Percentiles rank a stretch among this genome's conserved stretches.
These are phyloP conservation scores for Daldinia eschscholtzii DNA, from an alignment of 2,329 filamentous ascomycete species.

Conservation along the genomic window DNA sequence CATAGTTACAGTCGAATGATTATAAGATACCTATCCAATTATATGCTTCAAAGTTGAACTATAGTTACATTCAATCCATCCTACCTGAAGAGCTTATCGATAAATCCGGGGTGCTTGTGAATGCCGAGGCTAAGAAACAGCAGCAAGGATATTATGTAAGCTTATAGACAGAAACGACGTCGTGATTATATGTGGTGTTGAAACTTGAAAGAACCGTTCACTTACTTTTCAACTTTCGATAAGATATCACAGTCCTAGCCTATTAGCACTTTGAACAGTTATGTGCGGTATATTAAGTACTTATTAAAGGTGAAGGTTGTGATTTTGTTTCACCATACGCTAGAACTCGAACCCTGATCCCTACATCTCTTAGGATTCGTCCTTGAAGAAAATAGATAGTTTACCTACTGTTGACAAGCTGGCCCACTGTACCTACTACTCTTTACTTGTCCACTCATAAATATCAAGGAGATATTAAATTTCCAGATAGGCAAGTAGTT, in stretches of 20 bases:
- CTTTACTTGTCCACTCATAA: background rate
- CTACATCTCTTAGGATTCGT: background rate
- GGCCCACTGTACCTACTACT: background rate
- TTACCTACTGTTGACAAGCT: background rate
- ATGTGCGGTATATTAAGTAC: background rate
- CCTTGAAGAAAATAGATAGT: background rate
- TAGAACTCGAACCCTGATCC: conserved; percentile 1
- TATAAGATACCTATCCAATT: background rate
- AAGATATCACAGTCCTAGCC: background rate
- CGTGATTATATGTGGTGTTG: background rate
- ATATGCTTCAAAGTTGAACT: background rate
- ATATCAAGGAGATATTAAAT: background rate
- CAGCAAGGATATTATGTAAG: background rate
- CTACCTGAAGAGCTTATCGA: conserved; percentile 1
- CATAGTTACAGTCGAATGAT: background rate
- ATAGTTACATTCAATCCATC: background rate
- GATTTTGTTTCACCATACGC: background rate
- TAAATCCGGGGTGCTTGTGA: background rate
- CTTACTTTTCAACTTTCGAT: background rate
- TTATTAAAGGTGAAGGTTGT: background rate
- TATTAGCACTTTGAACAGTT: no score
- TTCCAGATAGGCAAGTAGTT: background rate
- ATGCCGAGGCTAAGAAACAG: background rate
- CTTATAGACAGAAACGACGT: background rate
- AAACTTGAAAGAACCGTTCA: background rate